phyloP scores from a whole-genome alignment of 768 basidiomycete genomes.

The Pulveroboletus sp. region DNA sequence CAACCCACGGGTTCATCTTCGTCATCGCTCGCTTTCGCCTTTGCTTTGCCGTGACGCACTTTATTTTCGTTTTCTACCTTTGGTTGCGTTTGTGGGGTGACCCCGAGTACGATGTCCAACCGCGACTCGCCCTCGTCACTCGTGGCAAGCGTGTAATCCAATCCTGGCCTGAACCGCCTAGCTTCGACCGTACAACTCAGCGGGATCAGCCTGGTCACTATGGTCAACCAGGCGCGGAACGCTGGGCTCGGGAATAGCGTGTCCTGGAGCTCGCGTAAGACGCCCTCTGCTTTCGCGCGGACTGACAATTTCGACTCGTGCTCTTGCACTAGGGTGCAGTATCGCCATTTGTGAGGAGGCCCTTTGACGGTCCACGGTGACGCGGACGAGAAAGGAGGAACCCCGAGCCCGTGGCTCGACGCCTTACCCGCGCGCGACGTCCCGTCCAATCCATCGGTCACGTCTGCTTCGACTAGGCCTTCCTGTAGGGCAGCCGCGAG shows the following conservation, averaged over 20 bases:
- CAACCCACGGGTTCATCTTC: slow-evolving; percentile 44
- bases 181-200: slow-evolving; percentile 73
- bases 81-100: slow-evolving; percentile 62
- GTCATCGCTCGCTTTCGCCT: slow-evolving; percentile 17
- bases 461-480: slow-evolving; percentile 61
- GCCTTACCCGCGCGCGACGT: slow-evolving; percentile 47
- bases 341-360: slow-evolving; percentile 94
- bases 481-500: slow-evolving; percentile 66
- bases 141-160: slow-evolving; percentile 94
- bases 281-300: slow-evolving; percentile 16
- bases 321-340: slow-evolving; percentile 54
- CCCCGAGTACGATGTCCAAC: slow-evolving; percentile 80
- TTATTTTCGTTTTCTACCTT: slow-evolving; percentile 11
- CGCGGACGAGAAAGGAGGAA: slow-evolving; percentile 38
- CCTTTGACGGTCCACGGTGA: slow-evolving; percentile 70
- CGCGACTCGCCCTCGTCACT: slow-evolving; percentile 77
- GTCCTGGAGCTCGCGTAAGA: slow-evolving; percentile 52
- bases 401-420: slow-evolving; percentile 66
- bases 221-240: slow-evolving; percentile 88
- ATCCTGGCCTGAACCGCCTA: slow-evolving; percentile 82
- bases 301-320: neutral
- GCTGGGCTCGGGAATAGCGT: slow-evolving; percentile 73
- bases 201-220: slow-evolving; percentile 69
- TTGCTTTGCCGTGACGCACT: slow-evolving; percentile 26
- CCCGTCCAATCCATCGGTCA: slow-evolving; percentile 56